Evolutionary conservation across 768 basidiomycete genomes (phyloP).

Genomic region (Pleurotus platypus): DNA sequence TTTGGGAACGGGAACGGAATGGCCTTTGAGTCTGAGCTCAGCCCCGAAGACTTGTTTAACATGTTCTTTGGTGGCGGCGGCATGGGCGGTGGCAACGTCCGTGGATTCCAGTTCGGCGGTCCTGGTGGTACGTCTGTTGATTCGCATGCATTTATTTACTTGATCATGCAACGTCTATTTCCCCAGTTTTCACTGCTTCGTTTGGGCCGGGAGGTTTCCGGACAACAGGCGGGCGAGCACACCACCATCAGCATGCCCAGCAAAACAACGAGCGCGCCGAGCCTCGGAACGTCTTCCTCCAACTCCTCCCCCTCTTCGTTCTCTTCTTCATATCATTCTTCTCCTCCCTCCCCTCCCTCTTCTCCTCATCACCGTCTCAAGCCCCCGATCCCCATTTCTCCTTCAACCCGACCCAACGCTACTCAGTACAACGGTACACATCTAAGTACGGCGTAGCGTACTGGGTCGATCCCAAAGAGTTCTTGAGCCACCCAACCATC

Average conservation of each 20-base stretch:
- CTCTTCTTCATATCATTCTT: constrained; percentile 83
- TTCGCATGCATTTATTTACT: background rate
- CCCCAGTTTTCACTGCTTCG: constrained; percentile 66
- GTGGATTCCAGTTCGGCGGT: constrained; percentile 48
- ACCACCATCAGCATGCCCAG: constrained; percentile 26
- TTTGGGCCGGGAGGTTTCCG: constrained; percentile 87
- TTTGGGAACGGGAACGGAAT: constrained; percentile 48
- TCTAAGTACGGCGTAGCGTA: constrained; percentile 70
- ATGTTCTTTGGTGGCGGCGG: constrained; percentile 92
- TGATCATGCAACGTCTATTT: constrained; percentile 6
- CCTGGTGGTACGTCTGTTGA: constrained; percentile 27
- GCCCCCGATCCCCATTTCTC: constrained; percentile 79
- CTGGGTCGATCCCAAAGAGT: constrained; percentile 78
- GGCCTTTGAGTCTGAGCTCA: constrained; percentile 73
- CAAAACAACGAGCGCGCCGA: constrained; percentile 33
- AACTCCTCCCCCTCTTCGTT: constrained; percentile 81
- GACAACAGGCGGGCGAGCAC: constrained; percentile 48
- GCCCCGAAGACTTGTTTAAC: constrained; percentile 95
- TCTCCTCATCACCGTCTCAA: constrained; percentile 50
- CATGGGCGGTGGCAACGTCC: constrained; percentile 47
- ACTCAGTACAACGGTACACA: constrained; percentile 71
- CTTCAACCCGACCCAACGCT: constrained; percentile 58
- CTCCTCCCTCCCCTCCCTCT: constrained; percentile 74
- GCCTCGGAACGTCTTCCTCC: constrained; percentile 62
- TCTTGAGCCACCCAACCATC: constrained; percentile 71